These are phyloP conservation scores for Eleusine indica DNA, from an alignment of 176 grass and related monocot genomes.

Conservation along the genomic window DNA sequence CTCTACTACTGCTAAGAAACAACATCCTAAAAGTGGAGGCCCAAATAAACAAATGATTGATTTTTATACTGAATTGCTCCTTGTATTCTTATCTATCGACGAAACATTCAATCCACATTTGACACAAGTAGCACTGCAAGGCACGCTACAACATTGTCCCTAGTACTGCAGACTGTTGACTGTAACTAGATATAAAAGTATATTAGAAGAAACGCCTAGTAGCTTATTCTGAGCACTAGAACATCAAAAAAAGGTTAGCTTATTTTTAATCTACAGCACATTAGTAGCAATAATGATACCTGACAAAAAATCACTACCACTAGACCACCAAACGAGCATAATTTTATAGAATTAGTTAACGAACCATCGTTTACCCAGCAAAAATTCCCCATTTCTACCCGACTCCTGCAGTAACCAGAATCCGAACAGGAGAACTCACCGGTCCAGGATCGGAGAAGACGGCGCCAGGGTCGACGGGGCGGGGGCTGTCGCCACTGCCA, in stretches of 20 bases:
- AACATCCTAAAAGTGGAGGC: not conserved
- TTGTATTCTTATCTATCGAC: not conserved
- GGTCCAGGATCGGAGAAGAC: slow-evolving; percentile 57
- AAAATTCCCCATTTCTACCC: slow-evolving; percentile 39
- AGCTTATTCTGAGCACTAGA: not conserved
- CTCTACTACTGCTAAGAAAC: not conserved
- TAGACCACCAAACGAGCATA: not conserved
- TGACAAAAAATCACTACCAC: not conserved
- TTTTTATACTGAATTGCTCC: not conserved
- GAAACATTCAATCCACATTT: slow-evolving; percentile 22
- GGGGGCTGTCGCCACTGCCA: slow-evolving; percentile 32
- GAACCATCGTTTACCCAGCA: not conserved
- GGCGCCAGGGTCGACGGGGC: slow-evolving; percentile 44
- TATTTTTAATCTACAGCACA: slow-evolving; percentile 12
- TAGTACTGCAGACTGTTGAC: not conserved
- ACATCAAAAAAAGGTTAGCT: not conserved
- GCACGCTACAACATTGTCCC: not conserved
- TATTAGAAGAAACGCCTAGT: not conserved
- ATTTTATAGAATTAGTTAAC: not conserved
- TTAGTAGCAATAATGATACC: not conserved
- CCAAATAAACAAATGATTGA: not conserved
- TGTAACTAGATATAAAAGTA: slow-evolving; percentile 21
- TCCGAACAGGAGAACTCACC: slow-evolving; percentile 42
- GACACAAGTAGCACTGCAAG: not conserved
- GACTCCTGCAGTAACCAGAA: not conserved